Evolutionary conservation across 1,284 basidiomycete genomes (phyloP).

Genomic region (Psilocybe mexicana): DNA sequence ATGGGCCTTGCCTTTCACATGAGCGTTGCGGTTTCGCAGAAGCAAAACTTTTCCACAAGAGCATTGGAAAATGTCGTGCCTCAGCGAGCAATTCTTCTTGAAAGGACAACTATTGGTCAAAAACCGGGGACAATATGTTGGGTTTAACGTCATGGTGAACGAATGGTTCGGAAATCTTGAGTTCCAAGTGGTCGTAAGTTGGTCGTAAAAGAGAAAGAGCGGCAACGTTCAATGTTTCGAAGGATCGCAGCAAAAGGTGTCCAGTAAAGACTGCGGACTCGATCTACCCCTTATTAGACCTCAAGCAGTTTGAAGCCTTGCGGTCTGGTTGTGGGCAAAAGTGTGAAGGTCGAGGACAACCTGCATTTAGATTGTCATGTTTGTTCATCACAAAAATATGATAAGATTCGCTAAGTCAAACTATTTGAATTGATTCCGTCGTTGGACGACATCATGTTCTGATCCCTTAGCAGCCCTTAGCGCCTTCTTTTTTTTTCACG

Average conservation of each 20-base stretch:
- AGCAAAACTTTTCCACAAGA: conserved; percentile 31
- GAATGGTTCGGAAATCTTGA: not conserved
- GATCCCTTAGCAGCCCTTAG: too few relatives aligned
- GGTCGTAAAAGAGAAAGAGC: not conserved
- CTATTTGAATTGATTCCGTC: too few relatives aligned
- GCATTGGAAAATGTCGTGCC: conserved; percentile 35
- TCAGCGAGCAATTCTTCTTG: conserved; percentile 27
- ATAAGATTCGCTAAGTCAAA: too few relatives aligned
- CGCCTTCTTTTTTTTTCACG: too few relatives aligned
- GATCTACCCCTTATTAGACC: not conserved
- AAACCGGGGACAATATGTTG: conserved; percentile 27
- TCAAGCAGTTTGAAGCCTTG: not conserved
- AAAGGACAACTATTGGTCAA: conserved; percentile 25
- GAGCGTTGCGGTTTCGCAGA: conserved; percentile 15
- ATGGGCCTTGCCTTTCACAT: conserved; percentile 31
- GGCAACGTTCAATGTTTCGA: not conserved
- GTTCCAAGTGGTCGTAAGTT: not conserved
- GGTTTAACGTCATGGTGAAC: conserved; percentile 12
- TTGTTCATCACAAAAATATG: too few relatives aligned
- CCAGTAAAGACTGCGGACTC: not conserved
- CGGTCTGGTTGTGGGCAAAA: not conserved
- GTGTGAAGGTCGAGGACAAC: not conserved
- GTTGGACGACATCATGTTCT: too few relatives aligned
- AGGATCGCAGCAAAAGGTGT: not conserved
- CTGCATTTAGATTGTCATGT: too few relatives aligned